Base-by-base conservation (phyloP, 2,329 filamentous ascomycete species). In the Sordariomycetes sp. region DNA sequence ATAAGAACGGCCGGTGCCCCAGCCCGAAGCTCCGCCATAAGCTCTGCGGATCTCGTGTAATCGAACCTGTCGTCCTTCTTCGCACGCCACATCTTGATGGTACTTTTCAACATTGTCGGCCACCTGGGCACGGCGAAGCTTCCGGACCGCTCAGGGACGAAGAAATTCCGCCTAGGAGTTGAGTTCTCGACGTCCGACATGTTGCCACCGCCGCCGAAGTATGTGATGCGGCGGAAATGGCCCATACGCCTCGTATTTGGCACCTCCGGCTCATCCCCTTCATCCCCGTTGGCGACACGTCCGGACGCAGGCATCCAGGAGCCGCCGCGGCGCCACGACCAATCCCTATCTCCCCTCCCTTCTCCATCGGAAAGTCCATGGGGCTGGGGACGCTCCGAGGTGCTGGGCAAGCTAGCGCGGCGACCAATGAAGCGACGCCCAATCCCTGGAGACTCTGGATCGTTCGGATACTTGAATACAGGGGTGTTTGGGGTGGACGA, bases 1-100 rank as follows among this genome's bases (percentile, higher is more conserved):
- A 99, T 95, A 59, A 99, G 76, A 22, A 92, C 94, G 25, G 94
- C 94, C 3, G 94, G 94, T 1, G 91, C 90, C 57, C 90, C 94
- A 51, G 94, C 95, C 54, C 94, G 82, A 42, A 99, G 76, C 70
- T 99, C 94, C 1, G 94, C 94, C 81, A 99, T 92, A 53, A 99
- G 77, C 69, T 99, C 94, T 2, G 94, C 90, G 10, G 92, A 97
- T 69, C 97, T 99, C 66, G 88, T 86, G 66, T 94, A 90, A 68
- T 99, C 94, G 60, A 96, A 87, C 52, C 87, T 86, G 57, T 96
- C 90, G 57, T 89, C 87, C 68, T 89, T 95, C 69, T 86, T 89
- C 64, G 88, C 84, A 61, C 89, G 84, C 60, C 95, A 76, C 58
- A 85, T 73, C 67, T 89, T 91, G 53, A 97, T 72, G 0, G 90